Conservation (phyloP, 2,329 filamentous ascomycete species). For the Parasarocladium wereldwijsianum region DNA sequence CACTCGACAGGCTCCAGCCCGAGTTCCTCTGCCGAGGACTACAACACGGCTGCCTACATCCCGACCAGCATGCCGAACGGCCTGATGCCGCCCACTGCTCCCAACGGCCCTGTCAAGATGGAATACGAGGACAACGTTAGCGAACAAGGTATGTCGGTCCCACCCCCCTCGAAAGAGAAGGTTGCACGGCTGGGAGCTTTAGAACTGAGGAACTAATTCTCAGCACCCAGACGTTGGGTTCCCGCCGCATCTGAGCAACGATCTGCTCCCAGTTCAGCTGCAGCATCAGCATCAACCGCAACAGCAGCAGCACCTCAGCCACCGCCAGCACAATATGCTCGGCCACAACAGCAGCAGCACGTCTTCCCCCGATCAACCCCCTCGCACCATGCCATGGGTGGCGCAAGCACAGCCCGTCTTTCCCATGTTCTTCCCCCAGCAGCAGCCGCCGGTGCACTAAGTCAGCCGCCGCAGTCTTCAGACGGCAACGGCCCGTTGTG, state of each 20-base stretch:
- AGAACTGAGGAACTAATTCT: slow-evolving; percentile 10
- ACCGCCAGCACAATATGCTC: slow-evolving; percentile 2
- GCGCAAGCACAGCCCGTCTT: slow-evolving; percentile 1
- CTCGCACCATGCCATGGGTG: slow-evolving; percentile 3
- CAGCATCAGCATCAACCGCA: slow-evolving; percentile 11
- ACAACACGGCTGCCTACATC: slow-evolving; percentile 27
- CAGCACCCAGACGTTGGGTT: slow-evolving; percentile 16
- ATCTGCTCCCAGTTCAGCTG: slow-evolving; percentile 10
- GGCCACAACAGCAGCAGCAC: slow-evolving; percentile 3
- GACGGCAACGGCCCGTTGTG: slow-evolving; percentile 10
- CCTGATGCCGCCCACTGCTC: slow-evolving; percentile 21
- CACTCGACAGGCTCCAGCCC: slow-evolving; percentile 37
- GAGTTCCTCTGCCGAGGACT: slow-evolving; percentile 35
- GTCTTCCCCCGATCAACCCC: slow-evolving; percentile 4
- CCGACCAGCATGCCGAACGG: slow-evolving; percentile 31
- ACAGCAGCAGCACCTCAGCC: slow-evolving; percentile 11
- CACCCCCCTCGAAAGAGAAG: slow-evolving; percentile 1
- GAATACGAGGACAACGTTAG: slow-evolving; percentile 22
- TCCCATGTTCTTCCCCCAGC: slow-evolving; percentile 9
- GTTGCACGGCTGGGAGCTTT: slow-evolving; percentile 2
- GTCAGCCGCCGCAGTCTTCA: slow-evolving; percentile 7
- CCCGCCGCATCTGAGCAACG: slow-evolving; percentile 14
- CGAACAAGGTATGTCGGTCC: slow-evolving; percentile 16
- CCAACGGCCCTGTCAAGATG: slow-evolving; percentile 21
- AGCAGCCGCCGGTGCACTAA: slow-evolving; percentile 18